These are phyloP conservation scores for Leptographium radiaticola DNA, from an alignment of 2,329 filamentous ascomycete species.

Conservation along the genomic window DNA sequence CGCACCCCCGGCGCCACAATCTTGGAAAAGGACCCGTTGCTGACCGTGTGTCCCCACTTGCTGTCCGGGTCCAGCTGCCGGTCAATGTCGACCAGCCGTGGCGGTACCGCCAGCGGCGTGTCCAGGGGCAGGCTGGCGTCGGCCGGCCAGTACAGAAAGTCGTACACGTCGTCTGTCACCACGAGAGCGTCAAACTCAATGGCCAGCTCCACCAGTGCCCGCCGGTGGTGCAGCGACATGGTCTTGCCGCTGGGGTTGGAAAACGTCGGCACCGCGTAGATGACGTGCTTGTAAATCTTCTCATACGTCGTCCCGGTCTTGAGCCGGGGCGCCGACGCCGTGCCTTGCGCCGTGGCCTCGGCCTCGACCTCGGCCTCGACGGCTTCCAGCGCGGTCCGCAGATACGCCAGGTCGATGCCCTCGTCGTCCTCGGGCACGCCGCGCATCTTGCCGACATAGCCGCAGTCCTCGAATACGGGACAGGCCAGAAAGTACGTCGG, in stretches of 20 bases:
- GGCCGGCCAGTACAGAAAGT: constrained; percentile 47
- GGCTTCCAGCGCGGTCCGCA: constrained; percentile 20
- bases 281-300: constrained; percentile 53
- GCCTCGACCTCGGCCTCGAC: background rate
- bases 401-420: constrained; percentile 44
- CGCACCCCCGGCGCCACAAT: constrained; percentile 49
- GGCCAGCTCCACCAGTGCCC: constrained; percentile 45
- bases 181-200: constrained; percentile 47
- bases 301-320: constrained; percentile 17
- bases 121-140: constrained; percentile 1
- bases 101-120: constrained; percentile 24
- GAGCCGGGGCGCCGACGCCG: background rate
- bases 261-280: constrained; percentile 58
- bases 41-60: constrained; percentile 47
- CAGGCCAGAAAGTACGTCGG: constrained; percentile 55
- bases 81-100: constrained; percentile 49
- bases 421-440: constrained; percentile 51
- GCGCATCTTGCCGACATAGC: constrained; percentile 42
- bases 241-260: constrained; percentile 55
- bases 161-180: constrained; percentile 60
- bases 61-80: constrained; percentile 35
- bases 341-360: background rate
- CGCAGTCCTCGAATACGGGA: constrained; percentile 51
- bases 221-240: constrained; percentile 44
- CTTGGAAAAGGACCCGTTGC: constrained; percentile 57